phyloP scores from a whole-genome alignment of 2,329 filamentous ascomycete species.

The Fusarium caatingaense region DNA sequence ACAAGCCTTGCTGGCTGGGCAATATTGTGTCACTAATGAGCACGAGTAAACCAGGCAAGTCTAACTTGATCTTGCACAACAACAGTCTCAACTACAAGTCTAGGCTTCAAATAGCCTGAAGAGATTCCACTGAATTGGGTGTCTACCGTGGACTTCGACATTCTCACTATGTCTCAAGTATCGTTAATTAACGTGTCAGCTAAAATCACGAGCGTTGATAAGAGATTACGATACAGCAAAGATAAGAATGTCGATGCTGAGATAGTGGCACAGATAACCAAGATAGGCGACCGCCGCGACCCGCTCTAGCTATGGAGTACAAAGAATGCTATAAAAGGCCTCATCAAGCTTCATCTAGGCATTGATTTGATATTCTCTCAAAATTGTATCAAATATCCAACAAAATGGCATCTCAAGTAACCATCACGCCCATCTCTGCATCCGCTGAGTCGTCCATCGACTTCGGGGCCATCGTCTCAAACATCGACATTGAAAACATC shows the following conservation, averaged over 20 bases:
- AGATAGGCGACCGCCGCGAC: conserved; percentile 40
- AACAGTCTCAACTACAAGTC: neutral
- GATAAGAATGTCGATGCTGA: neutral
- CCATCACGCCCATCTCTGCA: conserved; percentile 53
- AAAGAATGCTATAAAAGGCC: conserved; percentile 17
- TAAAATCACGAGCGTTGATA: neutral
- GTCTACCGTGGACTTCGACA: no score
- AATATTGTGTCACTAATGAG: neutral
- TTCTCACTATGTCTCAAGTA: no score
- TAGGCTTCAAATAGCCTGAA: neutral
- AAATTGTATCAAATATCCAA: neutral
- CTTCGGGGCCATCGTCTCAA: conserved; percentile 70
- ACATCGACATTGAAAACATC: conserved; percentile 70
- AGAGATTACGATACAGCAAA: neutral
- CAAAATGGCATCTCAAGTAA: conserved; percentile 44
- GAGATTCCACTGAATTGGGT: neutral
- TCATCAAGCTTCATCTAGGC: neutral
- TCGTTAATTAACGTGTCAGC: no score
- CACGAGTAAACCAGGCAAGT: neutral
- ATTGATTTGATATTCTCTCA: neutral
- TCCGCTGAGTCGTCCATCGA: conserved; percentile 58
- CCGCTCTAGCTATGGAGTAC: conserved; percentile 1
- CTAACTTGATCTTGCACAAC: neutral
- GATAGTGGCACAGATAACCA: neutral
- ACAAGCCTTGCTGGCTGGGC: neutral